phyloP scores from a whole-genome alignment of 441 rosid species.

The Populus tomentosa region DNA sequence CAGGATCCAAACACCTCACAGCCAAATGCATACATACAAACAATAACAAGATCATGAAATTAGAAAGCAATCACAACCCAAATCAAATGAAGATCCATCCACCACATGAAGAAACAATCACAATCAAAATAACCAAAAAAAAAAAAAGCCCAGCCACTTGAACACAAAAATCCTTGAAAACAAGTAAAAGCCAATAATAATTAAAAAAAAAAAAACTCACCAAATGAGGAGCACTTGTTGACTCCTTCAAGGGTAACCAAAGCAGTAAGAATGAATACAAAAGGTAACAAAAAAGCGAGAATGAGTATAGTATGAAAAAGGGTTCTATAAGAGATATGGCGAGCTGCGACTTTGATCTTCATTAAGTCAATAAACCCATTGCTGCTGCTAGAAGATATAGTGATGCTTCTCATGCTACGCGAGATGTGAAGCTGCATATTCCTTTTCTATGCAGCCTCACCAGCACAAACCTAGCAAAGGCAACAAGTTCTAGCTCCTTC shows the following conservation, averaged over 20 bases:
- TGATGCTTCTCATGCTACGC: constrained; percentile 99
- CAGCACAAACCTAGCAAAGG: constrained; percentile 13
- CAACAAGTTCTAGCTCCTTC: constrained; percentile 7
- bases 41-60: background rate
- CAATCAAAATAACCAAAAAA: background rate
- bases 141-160: background rate
- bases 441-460: constrained; percentile 70
- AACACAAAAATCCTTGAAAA: background rate
- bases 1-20: constrained; percentile 15
- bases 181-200: constrained; percentile 34
- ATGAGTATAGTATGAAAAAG: constrained; percentile 91
- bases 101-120: constrained; percentile 1
- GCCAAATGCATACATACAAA: background rate
- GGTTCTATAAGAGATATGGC: constrained; percentile 95
- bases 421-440: constrained; percentile 99
- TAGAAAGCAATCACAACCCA: background rate
- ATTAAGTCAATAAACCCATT: constrained; percentile 97
- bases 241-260: constrained; percentile 99
- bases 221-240: constrained; percentile 94
- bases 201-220: constrained; percentile 30
- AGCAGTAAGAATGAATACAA: constrained; percentile 96
- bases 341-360: constrained; percentile 99
- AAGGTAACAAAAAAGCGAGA: constrained; percentile 98
- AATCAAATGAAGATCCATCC: constrained; percentile 31
- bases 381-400: constrained; percentile 71